These are phyloP conservation scores for Citrus glauca DNA, from an alignment of 345 rosid species.

Conservation along the genomic window DNA sequence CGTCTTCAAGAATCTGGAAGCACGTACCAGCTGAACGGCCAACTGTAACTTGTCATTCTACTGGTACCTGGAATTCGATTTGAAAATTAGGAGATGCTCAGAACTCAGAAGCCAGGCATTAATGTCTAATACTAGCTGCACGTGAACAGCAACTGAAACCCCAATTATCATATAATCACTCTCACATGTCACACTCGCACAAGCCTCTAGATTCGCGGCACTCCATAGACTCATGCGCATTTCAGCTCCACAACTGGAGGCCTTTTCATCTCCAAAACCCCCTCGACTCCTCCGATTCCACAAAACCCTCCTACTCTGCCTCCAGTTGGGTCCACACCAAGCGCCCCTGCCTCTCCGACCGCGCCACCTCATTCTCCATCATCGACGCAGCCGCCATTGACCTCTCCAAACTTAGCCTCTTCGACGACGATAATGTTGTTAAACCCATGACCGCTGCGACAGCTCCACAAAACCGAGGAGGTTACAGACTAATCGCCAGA, in stretches of 20 bases:
- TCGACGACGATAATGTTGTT: conserved; percentile 50
- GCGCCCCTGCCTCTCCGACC: conserved; percentile 94
- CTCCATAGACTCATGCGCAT: conserved; percentile 73
- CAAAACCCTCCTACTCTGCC: conserved; percentile 29
- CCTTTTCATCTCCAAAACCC: conserved; percentile 59
- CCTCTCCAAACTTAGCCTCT: conserved; percentile 65
- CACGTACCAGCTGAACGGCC: background rate
- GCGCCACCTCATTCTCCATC: conserved; percentile 74
- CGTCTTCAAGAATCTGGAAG: background rate
- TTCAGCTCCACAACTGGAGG: conserved; percentile 87
- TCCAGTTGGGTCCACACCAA: conserved; percentile 36
- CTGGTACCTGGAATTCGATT: no score
- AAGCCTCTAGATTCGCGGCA: conserved; percentile 50
- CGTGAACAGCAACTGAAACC: background rate
- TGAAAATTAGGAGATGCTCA: no score
- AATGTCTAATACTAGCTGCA: no score
- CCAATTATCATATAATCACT: background rate
- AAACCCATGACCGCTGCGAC: conserved; percentile 18
- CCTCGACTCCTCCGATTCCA: conserved; percentile 40
- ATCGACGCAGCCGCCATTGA: conserved; percentile 50
- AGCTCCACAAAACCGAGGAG: conserved; percentile 27
- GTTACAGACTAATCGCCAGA: conserved; percentile 46
- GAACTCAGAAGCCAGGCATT: no score
- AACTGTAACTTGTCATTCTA: no score
- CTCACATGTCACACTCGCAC: conserved; percentile 38